Conservation (phyloP, 352 stramenopile species). For the Aphanomyces astaci region DNA sequence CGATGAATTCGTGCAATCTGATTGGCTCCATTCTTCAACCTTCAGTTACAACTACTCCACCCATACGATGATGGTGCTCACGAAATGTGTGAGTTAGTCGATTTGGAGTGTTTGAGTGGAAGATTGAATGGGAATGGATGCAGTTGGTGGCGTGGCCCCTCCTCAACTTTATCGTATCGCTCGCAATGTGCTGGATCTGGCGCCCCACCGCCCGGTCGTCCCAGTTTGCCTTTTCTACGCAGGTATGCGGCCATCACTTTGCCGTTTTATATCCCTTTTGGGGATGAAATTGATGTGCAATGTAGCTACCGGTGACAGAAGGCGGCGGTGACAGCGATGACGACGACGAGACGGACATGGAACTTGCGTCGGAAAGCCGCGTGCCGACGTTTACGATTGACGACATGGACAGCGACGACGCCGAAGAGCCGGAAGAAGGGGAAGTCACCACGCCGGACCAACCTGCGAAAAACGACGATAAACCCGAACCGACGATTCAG, state of each 20-base stretch:
- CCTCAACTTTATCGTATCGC: conserved; percentile 86
- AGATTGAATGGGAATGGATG: conserved; percentile 88
- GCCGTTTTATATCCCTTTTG: background rate
- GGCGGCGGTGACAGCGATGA: conserved; percentile 59
- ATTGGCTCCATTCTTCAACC: too few species aligned
- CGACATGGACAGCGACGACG: background rate
- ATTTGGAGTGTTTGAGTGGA: conserved; percentile 82
- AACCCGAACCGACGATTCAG: too few species aligned
- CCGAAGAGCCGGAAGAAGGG: conserved; percentile 25
- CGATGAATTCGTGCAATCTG: too few species aligned
- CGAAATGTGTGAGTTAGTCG: too few species aligned
- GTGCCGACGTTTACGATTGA: conserved; percentile 1
- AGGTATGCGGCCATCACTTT: conserved; percentile 33
- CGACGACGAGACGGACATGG: conserved; percentile 67
- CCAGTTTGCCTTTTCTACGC: conserved; percentile 80
- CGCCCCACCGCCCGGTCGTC: conserved; percentile 77
- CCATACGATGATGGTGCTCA: too few species aligned
- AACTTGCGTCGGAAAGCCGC: background rate
- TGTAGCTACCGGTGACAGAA: conserved; percentile 63
- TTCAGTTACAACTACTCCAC: too few species aligned
- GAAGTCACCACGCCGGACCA: conserved; percentile 28
- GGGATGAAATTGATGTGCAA: background rate
- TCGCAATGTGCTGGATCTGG: conserved; percentile 87
- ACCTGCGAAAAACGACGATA: too few species aligned
- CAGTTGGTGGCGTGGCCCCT: conserved; percentile 87